Conservation (phyloP, 2,329 filamentous ascomycete genomes). For the Clonostachys sp. region DNA sequence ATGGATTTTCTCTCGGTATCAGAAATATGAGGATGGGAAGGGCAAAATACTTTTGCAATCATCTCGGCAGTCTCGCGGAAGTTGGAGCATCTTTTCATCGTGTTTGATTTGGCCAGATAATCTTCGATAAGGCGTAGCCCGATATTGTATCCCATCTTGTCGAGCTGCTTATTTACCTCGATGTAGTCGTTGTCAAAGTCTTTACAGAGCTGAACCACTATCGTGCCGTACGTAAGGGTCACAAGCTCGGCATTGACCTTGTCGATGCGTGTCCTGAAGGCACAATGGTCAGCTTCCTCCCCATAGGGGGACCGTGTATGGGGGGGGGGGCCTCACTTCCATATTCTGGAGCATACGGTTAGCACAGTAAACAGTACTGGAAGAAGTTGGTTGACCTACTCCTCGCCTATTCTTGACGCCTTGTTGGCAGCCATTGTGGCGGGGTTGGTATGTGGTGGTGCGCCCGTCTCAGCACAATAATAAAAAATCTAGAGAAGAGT, state of each 20-base stretch:
- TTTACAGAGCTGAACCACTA: conserved; percentile 93
- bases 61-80: conserved; percentile 96
- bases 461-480: too few species aligned
- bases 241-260: conserved; percentile 98
- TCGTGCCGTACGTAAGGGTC: conserved; percentile 94
- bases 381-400: conserved; percentile 36
- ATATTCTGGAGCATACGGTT: conserved; percentile 56
- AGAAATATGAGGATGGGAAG: neutral
- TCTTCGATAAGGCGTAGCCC: conserved; percentile 94
- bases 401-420: conserved; percentile 57
- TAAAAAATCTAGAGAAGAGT: too few species aligned
- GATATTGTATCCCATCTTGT: conserved; percentile 99
- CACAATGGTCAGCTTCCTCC: neutral
- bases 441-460: conserved; percentile 2
- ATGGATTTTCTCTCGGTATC: neutral
- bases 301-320: neutral
- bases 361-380: neutral
- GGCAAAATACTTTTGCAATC: conserved; percentile 73
- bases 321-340: conserved; percentile 62
- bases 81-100: conserved; percentile 82
- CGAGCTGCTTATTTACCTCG: conserved; percentile 95
- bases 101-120: conserved; percentile 92
- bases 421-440: conserved; percentile 54
- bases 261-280: conserved; percentile 78
- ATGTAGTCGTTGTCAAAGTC: conserved; percentile 93